phyloP scores from a whole-genome alignment of 208 protist species.

The Trypanosoma cruzi region DNA sequence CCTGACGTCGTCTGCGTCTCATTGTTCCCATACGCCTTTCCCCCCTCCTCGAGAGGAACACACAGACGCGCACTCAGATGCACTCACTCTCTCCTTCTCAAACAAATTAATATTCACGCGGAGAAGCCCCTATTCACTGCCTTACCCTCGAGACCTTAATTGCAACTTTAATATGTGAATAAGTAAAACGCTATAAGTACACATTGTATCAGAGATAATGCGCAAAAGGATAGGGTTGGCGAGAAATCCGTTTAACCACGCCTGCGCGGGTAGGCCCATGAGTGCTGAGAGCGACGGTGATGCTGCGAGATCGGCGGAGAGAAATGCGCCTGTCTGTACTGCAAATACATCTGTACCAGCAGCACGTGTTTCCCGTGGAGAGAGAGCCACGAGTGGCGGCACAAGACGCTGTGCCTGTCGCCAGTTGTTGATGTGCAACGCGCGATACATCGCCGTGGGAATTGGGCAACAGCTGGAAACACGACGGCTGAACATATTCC shows the following conservation, averaged over 20 bases:
- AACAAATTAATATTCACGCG: not conserved
- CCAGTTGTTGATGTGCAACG: conserved; percentile 70
- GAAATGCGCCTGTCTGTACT: conserved; percentile 31
- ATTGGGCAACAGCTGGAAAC: conserved; percentile 78
- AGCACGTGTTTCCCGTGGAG: conserved; percentile 40
- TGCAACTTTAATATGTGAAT: conserved; percentile 18
- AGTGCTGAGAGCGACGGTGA: conserved; percentile 48
- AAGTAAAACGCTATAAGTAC: conserved; percentile 90
- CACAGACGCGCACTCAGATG: not conserved
- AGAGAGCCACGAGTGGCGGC: conserved; percentile 62
- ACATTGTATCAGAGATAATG: conserved; percentile 92
- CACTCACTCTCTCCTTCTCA: not conserved
- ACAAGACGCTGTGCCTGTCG: conserved; percentile 82
- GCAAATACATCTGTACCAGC: conserved; percentile 30
- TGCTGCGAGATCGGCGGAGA: conserved; percentile 40
- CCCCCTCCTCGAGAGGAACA: not conserved
- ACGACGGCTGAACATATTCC: conserved; percentile 76
- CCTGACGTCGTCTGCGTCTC: not conserved
- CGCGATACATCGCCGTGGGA: conserved; percentile 72
- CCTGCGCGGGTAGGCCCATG: conserved; percentile 55
- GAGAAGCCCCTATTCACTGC: not conserved
- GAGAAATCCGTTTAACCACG: conserved; percentile 48
- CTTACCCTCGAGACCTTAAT: not conserved
- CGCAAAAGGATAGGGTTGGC: conserved; percentile 70
- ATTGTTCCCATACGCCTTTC: not conserved